Percentiles rank a stretch among this genome's conserved stretches.
phyloP scores from a whole-genome alignment of 1,284 basidiomycete genomes.

The Apiotrichum gracile region DNA sequence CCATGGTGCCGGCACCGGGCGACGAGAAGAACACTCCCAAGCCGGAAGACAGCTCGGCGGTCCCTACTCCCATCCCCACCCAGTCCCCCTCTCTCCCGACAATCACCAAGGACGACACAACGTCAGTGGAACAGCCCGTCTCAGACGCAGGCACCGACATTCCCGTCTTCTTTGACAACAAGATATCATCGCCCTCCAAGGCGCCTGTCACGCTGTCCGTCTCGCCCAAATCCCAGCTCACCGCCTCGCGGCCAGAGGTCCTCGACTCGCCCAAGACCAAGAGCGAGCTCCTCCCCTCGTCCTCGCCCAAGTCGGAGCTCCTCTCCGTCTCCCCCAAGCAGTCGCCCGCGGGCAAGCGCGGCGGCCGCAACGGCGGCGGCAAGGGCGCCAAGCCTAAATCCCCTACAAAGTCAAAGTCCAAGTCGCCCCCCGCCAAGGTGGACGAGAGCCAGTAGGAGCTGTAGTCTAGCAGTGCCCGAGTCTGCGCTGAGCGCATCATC shows the following conservation, averaged over 20 bases:
- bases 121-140: not conserved
- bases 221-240: not conserved
- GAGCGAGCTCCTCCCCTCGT: not conserved
- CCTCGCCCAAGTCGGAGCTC: not conserved
- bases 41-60: not conserved
- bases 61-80: not conserved
- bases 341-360: not conserved
- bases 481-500: not conserved
- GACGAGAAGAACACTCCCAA: not conserved
- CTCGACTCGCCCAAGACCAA: slow-evolving; percentile 1
- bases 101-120: not conserved
- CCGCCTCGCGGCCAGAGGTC: not conserved
- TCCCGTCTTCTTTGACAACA: not conserved
- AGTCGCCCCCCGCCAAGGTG: not conserved
- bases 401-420: not conserved
- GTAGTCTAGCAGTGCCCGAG: not conserved
- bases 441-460: not conserved
- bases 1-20: not conserved
- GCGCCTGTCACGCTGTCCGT: not conserved
- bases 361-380: not conserved
- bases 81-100: not conserved
- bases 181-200: not conserved
- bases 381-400: not conserved
- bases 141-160: not conserved
- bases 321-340: slow-evolving; percentile 1